Conservation (phyloP, 192 early-diverging fungal genomes). For the Allomyces javanicus region DNA sequence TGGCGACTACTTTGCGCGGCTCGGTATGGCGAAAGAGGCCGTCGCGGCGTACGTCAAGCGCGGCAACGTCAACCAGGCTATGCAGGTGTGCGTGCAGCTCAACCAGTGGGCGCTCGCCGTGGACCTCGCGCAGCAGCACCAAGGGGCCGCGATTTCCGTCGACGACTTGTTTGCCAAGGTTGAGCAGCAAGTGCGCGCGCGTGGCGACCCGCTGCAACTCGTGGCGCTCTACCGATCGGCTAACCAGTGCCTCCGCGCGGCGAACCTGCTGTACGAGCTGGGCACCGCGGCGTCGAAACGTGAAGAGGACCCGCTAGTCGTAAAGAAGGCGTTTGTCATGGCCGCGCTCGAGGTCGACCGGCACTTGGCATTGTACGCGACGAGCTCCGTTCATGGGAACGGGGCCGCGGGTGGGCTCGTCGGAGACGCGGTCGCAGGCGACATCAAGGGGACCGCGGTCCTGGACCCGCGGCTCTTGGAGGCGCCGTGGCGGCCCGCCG, state of each 20-base stretch:
- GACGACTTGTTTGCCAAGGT: conserved; percentile 22
- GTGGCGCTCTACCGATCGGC: conserved; percentile 35
- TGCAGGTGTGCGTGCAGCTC: conserved; percentile 29
- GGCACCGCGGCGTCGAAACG: conserved; percentile 21
- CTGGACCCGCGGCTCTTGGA: conserved; percentile 19
- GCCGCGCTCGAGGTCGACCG: conserved; percentile 35
- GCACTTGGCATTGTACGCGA: conserved; percentile 15
- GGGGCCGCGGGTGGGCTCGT: too few relatives aligned
- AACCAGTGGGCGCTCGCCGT: conserved; percentile 39
- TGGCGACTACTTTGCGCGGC: conserved; percentile 24
- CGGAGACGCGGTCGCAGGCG: too few relatives aligned
- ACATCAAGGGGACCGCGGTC: conserved; percentile 9
- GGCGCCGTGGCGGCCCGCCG: conserved; percentile 36
- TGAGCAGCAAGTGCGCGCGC: conserved; percentile 17
- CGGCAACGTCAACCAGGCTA: conserved; percentile 23
- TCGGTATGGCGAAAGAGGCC: conserved; percentile 27
- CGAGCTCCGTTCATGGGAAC: conserved; percentile 19
- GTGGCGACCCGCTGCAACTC: conserved; percentile 14
- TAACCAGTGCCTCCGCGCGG: conserved; percentile 29
- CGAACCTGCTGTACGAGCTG: conserved; percentile 23
- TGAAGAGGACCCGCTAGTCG: conserved; percentile 15
- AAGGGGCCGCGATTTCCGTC: conserved; percentile 19
- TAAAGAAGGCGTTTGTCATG: conserved; percentile 37
- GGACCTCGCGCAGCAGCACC: conserved; percentile 22
- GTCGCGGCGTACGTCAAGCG: conserved; percentile 20